These are phyloP conservation scores for Ochetophila trinervis DNA, from an alignment of 306 rosid species.

Conservation along the genomic window DNA sequence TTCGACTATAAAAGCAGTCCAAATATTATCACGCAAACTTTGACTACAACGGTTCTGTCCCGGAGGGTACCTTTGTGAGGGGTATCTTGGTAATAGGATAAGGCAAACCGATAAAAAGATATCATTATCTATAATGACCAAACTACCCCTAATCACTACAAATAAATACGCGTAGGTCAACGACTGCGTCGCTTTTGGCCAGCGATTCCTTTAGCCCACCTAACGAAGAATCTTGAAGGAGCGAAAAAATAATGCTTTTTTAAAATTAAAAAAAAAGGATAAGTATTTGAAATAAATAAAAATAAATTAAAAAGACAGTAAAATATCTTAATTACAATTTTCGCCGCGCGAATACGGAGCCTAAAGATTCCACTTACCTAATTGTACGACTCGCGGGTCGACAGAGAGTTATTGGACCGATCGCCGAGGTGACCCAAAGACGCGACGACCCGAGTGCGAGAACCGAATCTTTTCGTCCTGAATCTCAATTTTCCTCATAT, in stretches of 20 bases:
- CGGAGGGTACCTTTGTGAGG: too few species aligned
- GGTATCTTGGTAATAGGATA: not conserved
- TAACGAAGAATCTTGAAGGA: constrained; percentile 36
- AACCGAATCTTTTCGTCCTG: constrained; percentile 49
- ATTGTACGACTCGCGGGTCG: constrained; percentile 7
- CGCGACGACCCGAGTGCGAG: constrained; percentile 70
- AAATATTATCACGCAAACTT: too few species aligned
- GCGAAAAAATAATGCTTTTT: constrained; percentile 1
- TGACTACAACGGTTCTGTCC: too few species aligned
- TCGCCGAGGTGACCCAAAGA: constrained; percentile 37
- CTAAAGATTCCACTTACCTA: constrained; percentile 43
- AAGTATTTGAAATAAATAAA: not conserved
- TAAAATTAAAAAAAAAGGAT: not conserved
- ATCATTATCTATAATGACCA: not conserved
- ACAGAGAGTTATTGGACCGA: constrained; percentile 15
- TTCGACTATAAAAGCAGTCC: too few species aligned
- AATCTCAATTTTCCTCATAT: constrained; percentile 42
- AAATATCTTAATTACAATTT: constrained; percentile 4
- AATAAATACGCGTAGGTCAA: constrained; percentile 26
- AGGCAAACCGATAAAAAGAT: not conserved
- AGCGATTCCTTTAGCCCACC: constrained; percentile 30
- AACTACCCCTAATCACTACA: not conserved
- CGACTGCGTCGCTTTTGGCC: constrained; percentile 29
- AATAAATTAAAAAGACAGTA: not conserved
- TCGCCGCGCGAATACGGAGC: constrained; percentile 47